Evolutionary conservation across 129 eudicot species (phyloP), one percentile per base, ranked within the genome.

Genomic region (Tanacetum coccineum): DNA sequence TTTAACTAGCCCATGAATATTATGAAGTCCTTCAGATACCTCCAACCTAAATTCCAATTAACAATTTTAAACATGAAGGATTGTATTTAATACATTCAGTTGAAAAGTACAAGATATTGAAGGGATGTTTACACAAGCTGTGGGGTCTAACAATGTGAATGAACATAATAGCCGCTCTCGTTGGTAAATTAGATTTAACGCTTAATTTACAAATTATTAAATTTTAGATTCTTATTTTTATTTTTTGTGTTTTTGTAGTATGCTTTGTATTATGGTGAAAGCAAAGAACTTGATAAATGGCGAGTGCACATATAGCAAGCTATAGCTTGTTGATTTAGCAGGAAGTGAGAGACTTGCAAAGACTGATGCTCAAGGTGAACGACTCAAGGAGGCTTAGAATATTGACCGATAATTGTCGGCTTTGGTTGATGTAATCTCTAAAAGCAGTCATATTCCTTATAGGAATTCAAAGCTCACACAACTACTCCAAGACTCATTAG

Each of bases 111-210:
- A n/a, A n/a, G 55, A 51, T 55, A 26, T n/a, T n/a, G 40, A 47
- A 20, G 6, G 18, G 36, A 20, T 15, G 28, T 66, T 77, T 85
- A 92, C 98, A n/a, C n/a, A n/a, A n/a, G 89, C 85, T 76, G 98
- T 93, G 80, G 98, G 98, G 70, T 93, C 98, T 25, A 93, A 88
- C 73, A 93, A 93, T 59, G 96, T 93, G 62, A 93, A 93, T 50
- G 98, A 88, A 74, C 98, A 93, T 61, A 93, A 96, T 79, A 93
- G 98, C 59, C 95, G 98, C n/a, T 93, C 98, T 78, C 98, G 88
- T 81, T 93, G 98, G 98, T 88, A 80, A 78, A 11, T 8, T 51
- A 25, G 15, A 45, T 32, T 52, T 4, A 19, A 40, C 7, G 52
- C 4, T 1, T 10, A 42, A 63, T 18, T 11, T 14, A 39, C 15